A percentile compares a stretch with the other conserved stretches of the same genome.
These are phyloP conservation scores for Alternaria sp. DNA, from an alignment of 2,329 filamentous ascomycete species.

Conservation along the genomic window DNA sequence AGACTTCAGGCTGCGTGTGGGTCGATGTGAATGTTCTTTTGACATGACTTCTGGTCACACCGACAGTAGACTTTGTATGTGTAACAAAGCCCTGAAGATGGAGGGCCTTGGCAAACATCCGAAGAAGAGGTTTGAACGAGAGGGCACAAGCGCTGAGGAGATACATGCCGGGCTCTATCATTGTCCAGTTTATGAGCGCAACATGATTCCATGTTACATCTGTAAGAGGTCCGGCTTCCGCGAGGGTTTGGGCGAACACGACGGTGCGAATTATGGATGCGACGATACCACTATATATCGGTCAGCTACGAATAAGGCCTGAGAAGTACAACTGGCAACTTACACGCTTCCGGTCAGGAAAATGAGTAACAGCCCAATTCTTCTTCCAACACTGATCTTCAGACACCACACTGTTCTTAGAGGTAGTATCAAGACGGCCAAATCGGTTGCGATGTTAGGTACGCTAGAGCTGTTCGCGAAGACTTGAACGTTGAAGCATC, in stretches of 20 bases:
- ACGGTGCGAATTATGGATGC: conserved; percentile 33
- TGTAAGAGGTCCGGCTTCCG: conserved; percentile 11
- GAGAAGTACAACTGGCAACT: not conserved
- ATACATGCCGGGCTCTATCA: conserved; percentile 37
- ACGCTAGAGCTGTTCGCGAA: conserved; percentile 34
- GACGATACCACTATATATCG: conserved; percentile 27
- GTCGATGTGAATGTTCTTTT: not conserved
- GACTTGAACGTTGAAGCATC: conserved; percentile 28
- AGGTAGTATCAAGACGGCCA: conserved; percentile 29
- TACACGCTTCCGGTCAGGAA: conserved; percentile 39
- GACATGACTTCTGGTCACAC: not conserved
- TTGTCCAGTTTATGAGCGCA: conserved; percentile 32
- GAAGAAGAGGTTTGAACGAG: conserved; percentile 34
- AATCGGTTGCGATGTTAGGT: conserved; percentile 35
- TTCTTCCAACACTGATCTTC: conserved; percentile 26
- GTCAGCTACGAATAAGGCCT: not conserved
- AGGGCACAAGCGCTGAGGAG: conserved; percentile 32
- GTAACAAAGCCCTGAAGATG: conserved; percentile 27
- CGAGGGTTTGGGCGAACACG: conserved; percentile 22
- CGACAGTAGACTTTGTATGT: conserved; percentile 18
- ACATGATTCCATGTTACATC: conserved; percentile 33
- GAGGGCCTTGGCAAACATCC: conserved; percentile 25
- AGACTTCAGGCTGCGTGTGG: not conserved
- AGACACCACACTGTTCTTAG: conserved; percentile 28
- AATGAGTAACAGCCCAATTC: conserved; percentile 30